Evolutionary conservation across 768 basidiomycete genomes (phyloP), one percentile per base, ranked within the genome.

Genomic region (Termitomyces sp.): DNA sequence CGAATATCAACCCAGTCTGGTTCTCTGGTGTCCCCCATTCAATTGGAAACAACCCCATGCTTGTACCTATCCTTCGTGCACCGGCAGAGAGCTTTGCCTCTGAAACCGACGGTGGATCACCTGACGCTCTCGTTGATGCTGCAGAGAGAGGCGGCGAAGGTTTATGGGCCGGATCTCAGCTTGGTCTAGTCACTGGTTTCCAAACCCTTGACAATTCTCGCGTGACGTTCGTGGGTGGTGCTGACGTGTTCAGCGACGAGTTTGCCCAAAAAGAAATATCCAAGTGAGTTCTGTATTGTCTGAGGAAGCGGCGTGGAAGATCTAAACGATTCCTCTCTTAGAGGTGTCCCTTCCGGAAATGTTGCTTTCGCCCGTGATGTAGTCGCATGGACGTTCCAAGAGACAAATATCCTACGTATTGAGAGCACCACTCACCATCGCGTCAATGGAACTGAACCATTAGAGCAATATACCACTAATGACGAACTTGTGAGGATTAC

Each of bases 321-420:
- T 55, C 6, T 41, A 31, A 52, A 33, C 7, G 59, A 29, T 45
- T 31, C 24, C 33, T 20, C 18, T 58, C 37, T 24, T 61, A 86
- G 86, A 45, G 85, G 84, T 9, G 73, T 77, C 20, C 74, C 80
- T 53, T 84, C 88, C 2, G 92, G 90, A 18, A 99, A 99, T 68
- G 73, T 75, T 7, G 83, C 83, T 56, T 88, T 97, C 60, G 81
- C 77, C 3, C 74, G 77, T 50, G 93, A 96, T 61, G 70, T 98
- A 44, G 81, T 87, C 4, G 81, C 84, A 5, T 99, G 96, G 96
- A 83, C 88, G 0, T 96, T 98, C 86, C 90, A 93, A 64, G 91
- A 97, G 70, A 80, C 81, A 1, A 78, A 85, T 13, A 90, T 91
- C 2, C 77, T 96, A 50, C 86, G 92, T 26, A 86, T 98, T 56